Percentiles rank a stretch among this genome's conserved stretches.
These are phyloP conservation scores for Serendipita sp. DNA, from an alignment of 1,284 basidiomycete species.

Conservation along the genomic window DNA sequence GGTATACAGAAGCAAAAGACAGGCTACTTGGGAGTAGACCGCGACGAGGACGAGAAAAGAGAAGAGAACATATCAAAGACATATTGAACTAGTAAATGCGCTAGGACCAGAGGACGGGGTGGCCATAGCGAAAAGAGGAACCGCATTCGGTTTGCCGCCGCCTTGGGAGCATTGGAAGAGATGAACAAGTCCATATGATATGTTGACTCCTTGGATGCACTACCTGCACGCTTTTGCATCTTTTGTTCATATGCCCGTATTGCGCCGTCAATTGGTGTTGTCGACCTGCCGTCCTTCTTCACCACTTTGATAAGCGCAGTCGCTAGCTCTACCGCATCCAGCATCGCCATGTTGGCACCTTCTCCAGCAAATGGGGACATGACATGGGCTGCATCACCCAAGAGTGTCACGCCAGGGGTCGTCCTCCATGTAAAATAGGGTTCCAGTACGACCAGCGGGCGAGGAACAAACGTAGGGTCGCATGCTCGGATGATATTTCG, in stretches of 20 bases:
- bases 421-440: constrained; percentile 16
- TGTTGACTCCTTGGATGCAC: background rate
- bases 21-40: no score
- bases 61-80: background rate
- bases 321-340: constrained; percentile 22
- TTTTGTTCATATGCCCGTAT: background rate
- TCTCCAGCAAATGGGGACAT: constrained; percentile 34
- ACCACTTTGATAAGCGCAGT: constrained; percentile 16
- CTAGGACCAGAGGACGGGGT: background rate
- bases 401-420: constrained; percentile 15
- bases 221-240: background rate
- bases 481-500: constrained; percentile 18
- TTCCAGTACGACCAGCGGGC: constrained; percentile 17
- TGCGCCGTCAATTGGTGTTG: background rate
- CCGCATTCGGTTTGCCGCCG: background rate
- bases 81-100: background rate
- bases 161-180: background rate
- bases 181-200: constrained; percentile 2
- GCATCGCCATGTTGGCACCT: constrained; percentile 28
- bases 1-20: no score
- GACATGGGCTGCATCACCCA: constrained; percentile 35
- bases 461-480: constrained; percentile 16
- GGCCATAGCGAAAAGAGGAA: background rate
- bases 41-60: no score
- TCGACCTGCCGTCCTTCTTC: background rate